Conservation (phyloP, 2,329 filamentous ascomycete species). For the Diaporthe eres region DNA sequence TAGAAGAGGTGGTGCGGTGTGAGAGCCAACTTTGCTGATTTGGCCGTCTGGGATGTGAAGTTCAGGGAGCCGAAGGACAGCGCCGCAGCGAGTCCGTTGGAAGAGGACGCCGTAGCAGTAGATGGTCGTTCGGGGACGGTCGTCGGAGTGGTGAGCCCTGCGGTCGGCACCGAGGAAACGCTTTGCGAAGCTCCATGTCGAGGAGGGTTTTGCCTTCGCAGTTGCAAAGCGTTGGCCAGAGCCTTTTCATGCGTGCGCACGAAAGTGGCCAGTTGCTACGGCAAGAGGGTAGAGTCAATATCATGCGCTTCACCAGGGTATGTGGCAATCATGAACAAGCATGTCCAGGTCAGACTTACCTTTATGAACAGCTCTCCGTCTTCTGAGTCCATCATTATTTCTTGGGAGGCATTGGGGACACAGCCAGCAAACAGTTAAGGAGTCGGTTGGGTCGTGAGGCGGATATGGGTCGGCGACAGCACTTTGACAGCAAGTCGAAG, state of each 20-base stretch:
- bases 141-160: conserved; percentile 60
- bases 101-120: conserved; percentile 75
- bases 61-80: conserved; percentile 88
- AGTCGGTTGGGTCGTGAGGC: conserved; percentile 43
- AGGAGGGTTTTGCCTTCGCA: conserved; percentile 78
- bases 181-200: conserved; percentile 80
- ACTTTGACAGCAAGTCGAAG: conserved; percentile 10
- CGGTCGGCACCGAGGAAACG: conserved; percentile 68
- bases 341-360: conserved; percentile 63
- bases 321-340: not conserved
- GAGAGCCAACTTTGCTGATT: conserved; percentile 91
- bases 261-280: conserved; percentile 92
- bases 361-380: conserved; percentile 92
- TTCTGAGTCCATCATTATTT: conserved; percentile 84
- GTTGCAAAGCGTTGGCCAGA: conserved; percentile 93
- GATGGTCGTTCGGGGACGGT: conserved; percentile 73
- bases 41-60: conserved; percentile 87
- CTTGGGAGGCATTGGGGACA: conserved; percentile 62
- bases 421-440: conserved; percentile 26
- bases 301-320: not conserved
- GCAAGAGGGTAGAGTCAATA: conserved; percentile 48
- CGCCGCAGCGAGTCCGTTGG: conserved; percentile 83
- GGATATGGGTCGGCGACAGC: conserved; percentile 39
- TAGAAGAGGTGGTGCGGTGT: conserved; percentile 98
- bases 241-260: conserved; percentile 98